phyloP scores from a whole-genome alignment of 768 basidiomycete genomes.

The Tricholoma furcatifolium region DNA sequence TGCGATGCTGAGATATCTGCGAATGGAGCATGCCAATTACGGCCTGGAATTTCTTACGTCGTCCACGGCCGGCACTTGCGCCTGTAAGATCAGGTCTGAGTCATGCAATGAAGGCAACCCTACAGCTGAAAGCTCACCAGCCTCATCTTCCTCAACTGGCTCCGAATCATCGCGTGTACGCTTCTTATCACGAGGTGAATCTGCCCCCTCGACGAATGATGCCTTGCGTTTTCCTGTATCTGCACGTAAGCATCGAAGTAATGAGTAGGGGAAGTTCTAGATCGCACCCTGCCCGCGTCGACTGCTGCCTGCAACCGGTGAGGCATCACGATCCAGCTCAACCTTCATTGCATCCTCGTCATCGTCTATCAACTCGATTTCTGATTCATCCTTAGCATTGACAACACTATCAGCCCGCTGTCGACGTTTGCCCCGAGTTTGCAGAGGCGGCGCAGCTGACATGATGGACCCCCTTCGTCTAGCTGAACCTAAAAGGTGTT shows the following conservation, averaged over 20 bases:
- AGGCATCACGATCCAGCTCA: constrained; percentile 32
- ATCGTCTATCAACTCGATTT: constrained; percentile 19
- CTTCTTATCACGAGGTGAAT: constrained; percentile 54
- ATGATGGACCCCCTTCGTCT: constrained; percentile 38
- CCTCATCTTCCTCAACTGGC: constrained; percentile 64
- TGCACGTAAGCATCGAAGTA: neutral
- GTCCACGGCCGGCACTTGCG: constrained; percentile 27
- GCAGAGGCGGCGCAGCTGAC: constrained; percentile 27
- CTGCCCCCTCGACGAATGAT: constrained; percentile 47
- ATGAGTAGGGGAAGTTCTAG: neutral
- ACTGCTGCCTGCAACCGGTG: constrained; percentile 24
- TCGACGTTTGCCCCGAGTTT: constrained; percentile 27
- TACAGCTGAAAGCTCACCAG: constrained; percentile 30
- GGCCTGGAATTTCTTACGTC: constrained; percentile 72
- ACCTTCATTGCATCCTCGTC: constrained; percentile 27
- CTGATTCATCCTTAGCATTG: constrained; percentile 12
- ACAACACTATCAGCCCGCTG: constrained; percentile 18
- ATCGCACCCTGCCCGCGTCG: constrained; percentile 30
- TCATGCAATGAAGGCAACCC: neutral
- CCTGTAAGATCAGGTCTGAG: constrained; percentile 17
- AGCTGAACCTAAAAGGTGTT: constrained; percentile 31
- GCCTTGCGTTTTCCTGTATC: constrained; percentile 64
- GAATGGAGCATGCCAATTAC: constrained; percentile 81
- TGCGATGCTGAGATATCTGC: constrained; percentile 80
- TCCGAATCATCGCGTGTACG: constrained; percentile 67